A percentile compares a stretch with the other conserved stretches of the same genome.
Conservation (phyloP, 2,329 filamentous ascomycete genomes). For the Stachybotrys echinatus region DNA sequence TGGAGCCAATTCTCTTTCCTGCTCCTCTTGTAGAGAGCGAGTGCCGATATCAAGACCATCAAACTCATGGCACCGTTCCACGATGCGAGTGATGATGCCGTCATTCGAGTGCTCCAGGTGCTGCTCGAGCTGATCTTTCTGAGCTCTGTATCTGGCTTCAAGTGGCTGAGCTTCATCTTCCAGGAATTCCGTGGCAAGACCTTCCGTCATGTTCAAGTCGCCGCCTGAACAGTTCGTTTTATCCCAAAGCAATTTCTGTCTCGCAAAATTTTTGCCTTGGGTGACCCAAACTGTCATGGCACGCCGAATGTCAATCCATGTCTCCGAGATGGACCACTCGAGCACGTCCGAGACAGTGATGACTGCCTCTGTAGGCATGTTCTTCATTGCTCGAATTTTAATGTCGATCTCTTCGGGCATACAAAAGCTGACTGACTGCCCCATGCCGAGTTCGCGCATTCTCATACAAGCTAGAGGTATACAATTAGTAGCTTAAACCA, state of each 20-base stretch:
- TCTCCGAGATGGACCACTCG: background rate
- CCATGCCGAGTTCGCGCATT: constrained; percentile 59
- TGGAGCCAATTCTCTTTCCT: constrained; percentile 2
- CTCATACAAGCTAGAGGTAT: constrained; percentile 56
- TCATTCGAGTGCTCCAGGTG: background rate
- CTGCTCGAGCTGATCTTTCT: background rate
- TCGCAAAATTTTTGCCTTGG: background rate
- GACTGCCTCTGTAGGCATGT: too few species aligned
- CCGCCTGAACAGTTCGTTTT: background rate
- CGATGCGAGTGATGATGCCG: background rate
- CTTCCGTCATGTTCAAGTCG: background rate
- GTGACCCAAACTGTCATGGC: background rate
- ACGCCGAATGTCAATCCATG: background rate
- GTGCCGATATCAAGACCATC: background rate
- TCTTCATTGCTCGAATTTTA: constrained; percentile 33
- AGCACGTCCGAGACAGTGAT: background rate
- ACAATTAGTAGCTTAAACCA: too few species aligned
- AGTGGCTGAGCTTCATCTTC: constrained; percentile 2
- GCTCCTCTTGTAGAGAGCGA: constrained; percentile 1
- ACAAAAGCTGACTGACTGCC: constrained; percentile 58
- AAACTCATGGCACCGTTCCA: constrained; percentile 1
- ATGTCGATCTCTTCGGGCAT: constrained; percentile 51
- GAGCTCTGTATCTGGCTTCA: background rate
- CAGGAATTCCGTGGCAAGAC: background rate
- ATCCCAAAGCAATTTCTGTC: background rate